Conservation (phyloP, 1,284 basidiomycete genomes). For the Xerocomus nothofagi region DNA sequence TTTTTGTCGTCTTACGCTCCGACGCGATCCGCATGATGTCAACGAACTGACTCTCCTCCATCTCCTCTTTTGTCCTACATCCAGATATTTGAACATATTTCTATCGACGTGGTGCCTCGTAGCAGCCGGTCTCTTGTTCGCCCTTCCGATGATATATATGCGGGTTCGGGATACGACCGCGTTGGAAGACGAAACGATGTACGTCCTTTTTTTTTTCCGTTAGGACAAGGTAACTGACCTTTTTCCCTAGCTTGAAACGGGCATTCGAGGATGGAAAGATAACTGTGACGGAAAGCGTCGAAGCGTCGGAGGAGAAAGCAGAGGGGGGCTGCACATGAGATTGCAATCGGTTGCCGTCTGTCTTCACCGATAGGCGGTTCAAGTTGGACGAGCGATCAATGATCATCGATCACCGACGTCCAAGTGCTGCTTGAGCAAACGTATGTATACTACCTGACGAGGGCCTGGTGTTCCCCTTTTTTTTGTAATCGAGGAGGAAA, state of each 20-base stretch:
- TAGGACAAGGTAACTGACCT: not conserved
- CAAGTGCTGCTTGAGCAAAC: no score
- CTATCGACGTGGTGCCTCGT: slow-evolving; percentile 36
- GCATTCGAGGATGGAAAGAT: not conserved
- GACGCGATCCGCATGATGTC: not conserved
- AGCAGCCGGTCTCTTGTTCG: slow-evolving; percentile 30
- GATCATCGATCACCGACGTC: no score
- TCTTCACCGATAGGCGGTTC: no score
- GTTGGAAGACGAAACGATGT: slow-evolving; percentile 31
- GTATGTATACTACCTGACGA: no score
- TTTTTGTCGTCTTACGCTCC: not conserved
- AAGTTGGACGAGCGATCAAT: no score
- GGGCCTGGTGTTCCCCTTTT: no score
- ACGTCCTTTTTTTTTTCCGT: not conserved
- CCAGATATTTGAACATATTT: slow-evolving; percentile 26
- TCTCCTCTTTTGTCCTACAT: not conserved
- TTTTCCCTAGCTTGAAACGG: not conserved
- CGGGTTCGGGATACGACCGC: slow-evolving; percentile 34
- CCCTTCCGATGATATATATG: slow-evolving; percentile 35
- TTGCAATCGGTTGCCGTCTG: not conserved
- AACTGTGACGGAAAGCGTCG: not conserved
- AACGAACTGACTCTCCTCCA: not conserved
- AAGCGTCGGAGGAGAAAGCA: not conserved
- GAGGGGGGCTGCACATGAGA: not conserved
- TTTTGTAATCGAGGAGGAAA: no score